Base-by-base conservation (phyloP, 2,329 filamentous ascomycete genomes). In the Fusarium protoensiforme region DNA sequence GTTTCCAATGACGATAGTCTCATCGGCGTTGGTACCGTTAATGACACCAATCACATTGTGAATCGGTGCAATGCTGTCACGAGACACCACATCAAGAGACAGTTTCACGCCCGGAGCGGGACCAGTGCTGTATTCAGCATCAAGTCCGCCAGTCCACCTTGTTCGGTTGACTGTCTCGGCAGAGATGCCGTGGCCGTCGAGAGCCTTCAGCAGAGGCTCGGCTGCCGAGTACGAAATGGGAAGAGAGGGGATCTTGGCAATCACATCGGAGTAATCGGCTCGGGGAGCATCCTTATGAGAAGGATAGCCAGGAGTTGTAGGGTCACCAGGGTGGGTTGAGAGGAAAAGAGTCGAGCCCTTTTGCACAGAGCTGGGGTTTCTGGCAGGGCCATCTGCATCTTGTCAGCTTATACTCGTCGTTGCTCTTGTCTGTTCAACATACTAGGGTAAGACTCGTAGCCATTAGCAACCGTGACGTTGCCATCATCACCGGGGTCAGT, bases 401-500 rank as follows among this genome's bases (percentile, higher is more conserved):
- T 0, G 4, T 77, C 39, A 75, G 53, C 62, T 14, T 6, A 38
- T 1, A 10, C 20, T 18, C n/a, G n/a, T n/a, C n/a, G n/a, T n/a
- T n/a, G n/a, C n/a, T 24, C 13, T 4, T 14, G 11, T 7, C 29
- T 14, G 18, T 36, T 4, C 20, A 14, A 66, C 73, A 24, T 58
- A 81, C 80, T 85, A 0, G 94, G 94, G 78, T 96, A 96, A 0
- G 90, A 81, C 64, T 91, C 88, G 73, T 92, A 88, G 1, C 93
- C 94, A 73, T 96, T 94, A 68, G 90, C 88, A 53, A 92, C 92
- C 0, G 93, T 96, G 24, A 94, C 85, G 10, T 92, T 86, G 4
- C 93, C 93, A 80, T 98, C 95, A 77, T 96, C 93, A 41, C 94
- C 94, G 0, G 95, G 94, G 79, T 98, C 95, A 20, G 87, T 91